Conservation (phyloP, 768 basidiomycete species). For the Amanita subjunquillea region DNA sequence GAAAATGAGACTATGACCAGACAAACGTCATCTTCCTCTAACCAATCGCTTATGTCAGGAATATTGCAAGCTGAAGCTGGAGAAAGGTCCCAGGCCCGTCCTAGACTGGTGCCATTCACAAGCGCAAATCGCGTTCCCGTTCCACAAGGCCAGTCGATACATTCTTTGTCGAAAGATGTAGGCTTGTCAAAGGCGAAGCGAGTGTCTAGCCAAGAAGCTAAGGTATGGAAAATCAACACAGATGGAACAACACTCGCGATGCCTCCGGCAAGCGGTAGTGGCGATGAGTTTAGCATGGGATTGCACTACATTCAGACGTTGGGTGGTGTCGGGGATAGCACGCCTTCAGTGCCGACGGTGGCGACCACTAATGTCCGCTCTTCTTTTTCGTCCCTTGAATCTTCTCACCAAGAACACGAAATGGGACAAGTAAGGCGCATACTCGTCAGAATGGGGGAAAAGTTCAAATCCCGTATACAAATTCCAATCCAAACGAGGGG, state of each 20-base stretch:
- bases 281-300: slow-evolving; percentile 60
- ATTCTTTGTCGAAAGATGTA: slow-evolving; percentile 16
- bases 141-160: slow-evolving; percentile 32
- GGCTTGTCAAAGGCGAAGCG: slow-evolving; percentile 24
- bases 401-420: slow-evolving; percentile 36
- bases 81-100: slow-evolving; percentile 20
- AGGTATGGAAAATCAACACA: slow-evolving; percentile 29
- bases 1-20: slow-evolving; percentile 21
- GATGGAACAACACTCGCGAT: slow-evolving; percentile 18
- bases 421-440: slow-evolving; percentile 23
- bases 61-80: slow-evolving; percentile 6
- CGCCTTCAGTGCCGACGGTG: slow-evolving; percentile 22
- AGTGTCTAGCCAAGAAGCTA: slow-evolving; percentile 58
- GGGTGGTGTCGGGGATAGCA: slow-evolving; percentile 37
- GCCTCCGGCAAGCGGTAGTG: slow-evolving; percentile 27
- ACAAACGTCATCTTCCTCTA: slow-evolving; percentile 23
- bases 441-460: slow-evolving; percentile 45
- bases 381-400: slow-evolving; percentile 59
- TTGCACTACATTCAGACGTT: slow-evolving; percentile 63
- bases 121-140: slow-evolving; percentile 57
- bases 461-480: slow-evolving; percentile 47
- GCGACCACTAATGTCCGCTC: slow-evolving; percentile 29
- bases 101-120: slow-evolving; percentile 65
- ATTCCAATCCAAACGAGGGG: slow-evolving; percentile 17
- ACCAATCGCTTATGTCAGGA: slow-evolving; percentile 21